Evolutionary conservation across 257 asterid genomes (phyloP).

Genomic region (Henckelia pumila): DNA sequence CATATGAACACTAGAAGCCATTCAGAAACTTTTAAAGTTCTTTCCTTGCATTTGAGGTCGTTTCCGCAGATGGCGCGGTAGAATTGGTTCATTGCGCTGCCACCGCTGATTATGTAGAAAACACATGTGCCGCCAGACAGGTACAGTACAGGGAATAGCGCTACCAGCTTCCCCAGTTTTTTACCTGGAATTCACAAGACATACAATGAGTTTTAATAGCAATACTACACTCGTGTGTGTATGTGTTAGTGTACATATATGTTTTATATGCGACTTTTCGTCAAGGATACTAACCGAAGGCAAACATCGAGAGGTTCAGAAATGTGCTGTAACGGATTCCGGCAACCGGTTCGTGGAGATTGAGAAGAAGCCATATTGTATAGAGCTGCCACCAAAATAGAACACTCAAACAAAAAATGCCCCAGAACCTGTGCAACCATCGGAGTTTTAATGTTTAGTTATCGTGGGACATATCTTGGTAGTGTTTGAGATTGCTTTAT

Average conservation of each 20-base stretch:
- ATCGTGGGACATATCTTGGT: too few species aligned
- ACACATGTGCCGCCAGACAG: slow-evolving; percentile 65
- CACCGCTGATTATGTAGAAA: slow-evolving; percentile 51
- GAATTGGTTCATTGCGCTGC: slow-evolving; percentile 38
- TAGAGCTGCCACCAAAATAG: slow-evolving; percentile 57
- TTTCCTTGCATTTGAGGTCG: slow-evolving; percentile 21
- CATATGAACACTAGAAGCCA: slow-evolving; percentile 60
- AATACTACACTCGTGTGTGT: too few species aligned
- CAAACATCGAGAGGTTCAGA: slow-evolving; percentile 44
- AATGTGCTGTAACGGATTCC: slow-evolving; percentile 68
- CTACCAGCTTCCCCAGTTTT: slow-evolving; percentile 52
- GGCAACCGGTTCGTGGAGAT: slow-evolving; percentile 54
- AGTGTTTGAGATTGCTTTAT: too few species aligned
- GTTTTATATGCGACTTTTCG: too few species aligned
- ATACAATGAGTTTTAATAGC: background rate
- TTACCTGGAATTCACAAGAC: slow-evolving; percentile 37
- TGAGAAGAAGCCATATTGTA: slow-evolving; percentile 53
- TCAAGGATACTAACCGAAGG: slow-evolving; percentile 57
- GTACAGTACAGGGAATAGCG: slow-evolving; percentile 65
- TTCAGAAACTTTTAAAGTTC: slow-evolving; percentile 36
- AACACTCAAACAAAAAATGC: slow-evolving; percentile 29
- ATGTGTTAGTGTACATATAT: too few species aligned
- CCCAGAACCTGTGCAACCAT: slow-evolving; percentile 48
- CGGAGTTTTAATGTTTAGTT: too few species aligned
- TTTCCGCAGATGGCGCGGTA: slow-evolving; percentile 28